Evolutionary conservation across 2,329 filamentous ascomycete species (phyloP), one percentile per base, ranked within the genome.

Genomic region (Pseudopithomyces maydicus): DNA sequence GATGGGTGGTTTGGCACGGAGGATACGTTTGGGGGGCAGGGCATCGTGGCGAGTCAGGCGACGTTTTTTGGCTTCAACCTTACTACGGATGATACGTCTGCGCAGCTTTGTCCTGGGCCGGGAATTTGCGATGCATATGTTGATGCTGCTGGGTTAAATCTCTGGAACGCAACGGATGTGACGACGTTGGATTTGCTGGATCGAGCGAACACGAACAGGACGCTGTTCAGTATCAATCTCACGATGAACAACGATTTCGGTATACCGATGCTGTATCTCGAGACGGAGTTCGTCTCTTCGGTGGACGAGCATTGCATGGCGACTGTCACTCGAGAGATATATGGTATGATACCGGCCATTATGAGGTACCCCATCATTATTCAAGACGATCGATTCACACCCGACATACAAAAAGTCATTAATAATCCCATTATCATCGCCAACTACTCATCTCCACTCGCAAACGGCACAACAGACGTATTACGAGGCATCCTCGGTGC

Each of bases 331-430:
- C 56, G 48, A 6, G 55, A 61, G 19, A 56, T n/a, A 5, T 62
- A 59, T 49, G 49, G 44, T 22, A 49, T 65, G 29, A 59, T 63
- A 23, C 52, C 57, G n/a, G 62, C 62, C 15, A 63, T 48, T 6
- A 50, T 61, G 26, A 44, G 32, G 23, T 63, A 65, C 42, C 53
- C 57, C 2, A 52, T 63, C 14, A 19, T 29, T 12, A 62, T 65
- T 6, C 45, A 42, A 17, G 42, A 59, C 32, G 49, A 23, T 22
- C 50, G 26, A 17, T 12, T 65, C 17, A 50, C 26, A 11, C 22
- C 55, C n/a, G 50, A 61, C n/a, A 33, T 52, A 17, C 11, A 35
- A 17, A 14, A n/a, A 15, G 29, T 59, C 3, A 17, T 57, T 12
- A 22, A 45, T 8, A 47, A 57, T 33, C 54, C 41, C 12, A 8